These are phyloP conservation scores for Kodamaea plutei DNA, from an alignment of 1,139 yeast genomes.

Conservation along the genomic window DNA sequence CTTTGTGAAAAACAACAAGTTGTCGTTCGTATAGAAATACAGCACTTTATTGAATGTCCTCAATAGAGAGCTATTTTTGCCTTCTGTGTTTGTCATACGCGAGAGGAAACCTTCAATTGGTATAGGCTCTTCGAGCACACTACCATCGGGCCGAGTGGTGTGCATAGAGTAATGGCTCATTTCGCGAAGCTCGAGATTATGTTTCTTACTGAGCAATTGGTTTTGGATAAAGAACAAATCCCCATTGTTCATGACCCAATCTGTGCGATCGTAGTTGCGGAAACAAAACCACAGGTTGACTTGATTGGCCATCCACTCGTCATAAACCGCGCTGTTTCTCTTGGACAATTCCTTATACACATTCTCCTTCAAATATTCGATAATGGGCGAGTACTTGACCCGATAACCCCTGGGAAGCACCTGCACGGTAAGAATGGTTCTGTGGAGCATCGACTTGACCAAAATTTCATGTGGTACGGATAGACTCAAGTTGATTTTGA, in stretches of 20 bases:
- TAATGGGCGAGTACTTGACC: conserved; percentile 26
- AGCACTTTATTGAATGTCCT: conserved; percentile 49
- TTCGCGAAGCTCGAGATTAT: conserved; percentile 55
- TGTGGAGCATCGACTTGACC: conserved; percentile 11
- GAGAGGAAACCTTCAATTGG: conserved; percentile 77
- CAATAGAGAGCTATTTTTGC: conserved; percentile 36
- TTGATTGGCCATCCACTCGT: conserved; percentile 18
- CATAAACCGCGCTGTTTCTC: conserved; percentile 10
- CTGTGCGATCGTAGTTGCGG: conserved; percentile 68
- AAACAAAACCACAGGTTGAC: conserved; percentile 50
- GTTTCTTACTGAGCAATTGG: conserved; percentile 19
- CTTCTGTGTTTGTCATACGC: conserved; percentile 52
- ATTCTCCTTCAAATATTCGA: conserved; percentile 29
- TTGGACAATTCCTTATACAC: conserved; percentile 16
- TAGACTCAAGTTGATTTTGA: conserved; percentile 44
- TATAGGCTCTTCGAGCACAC: conserved; percentile 48
- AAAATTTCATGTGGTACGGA: conserved; percentile 30
- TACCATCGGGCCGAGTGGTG: conserved; percentile 10
- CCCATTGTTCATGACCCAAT: conserved; percentile 62
- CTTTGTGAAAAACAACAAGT: conserved; percentile 55
- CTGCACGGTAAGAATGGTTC: conserved; percentile 11
- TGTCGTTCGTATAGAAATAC: conserved; percentile 62
- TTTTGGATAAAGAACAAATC: conserved; percentile 39
- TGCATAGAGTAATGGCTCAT: conserved; percentile 9
- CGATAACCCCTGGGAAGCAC: conserved; percentile 30